A percentile compares a stretch with the other conserved stretches of the same genome.
These are phyloP conservation scores for Pelargonium citronellum DNA, from an alignment of 441 rosid species.

Conservation along the genomic window DNA sequence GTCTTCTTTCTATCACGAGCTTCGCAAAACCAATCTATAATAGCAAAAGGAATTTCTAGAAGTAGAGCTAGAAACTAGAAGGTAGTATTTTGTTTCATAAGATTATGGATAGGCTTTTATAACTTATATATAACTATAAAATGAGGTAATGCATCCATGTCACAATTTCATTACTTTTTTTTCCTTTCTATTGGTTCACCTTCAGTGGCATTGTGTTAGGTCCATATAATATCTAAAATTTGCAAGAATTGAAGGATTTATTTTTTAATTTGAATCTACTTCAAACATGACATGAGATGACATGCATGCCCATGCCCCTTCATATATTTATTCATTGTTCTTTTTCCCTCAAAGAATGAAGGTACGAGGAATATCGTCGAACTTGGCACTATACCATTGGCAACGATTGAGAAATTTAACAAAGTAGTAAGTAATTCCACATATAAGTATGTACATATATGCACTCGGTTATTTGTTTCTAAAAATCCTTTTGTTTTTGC, in stretches of 20 bases:
- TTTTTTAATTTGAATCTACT: neutral
- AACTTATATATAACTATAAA: neutral
- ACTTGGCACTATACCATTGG: conserved; percentile 81
- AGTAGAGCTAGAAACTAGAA: neutral
- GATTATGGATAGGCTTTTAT: neutral
- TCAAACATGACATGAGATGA: conserved; percentile 1
- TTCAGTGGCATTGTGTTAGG: neutral
- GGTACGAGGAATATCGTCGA: conserved; percentile 64
- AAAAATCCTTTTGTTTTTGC: neutral
- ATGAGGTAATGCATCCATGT: neutral
- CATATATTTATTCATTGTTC: conserved; percentile 16
- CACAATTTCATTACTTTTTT: neutral
- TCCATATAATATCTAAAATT: neutral
- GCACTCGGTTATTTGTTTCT: neutral
- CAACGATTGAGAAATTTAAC: conserved; percentile 83
- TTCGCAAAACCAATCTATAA: neutral
- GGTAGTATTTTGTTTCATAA: neutral
- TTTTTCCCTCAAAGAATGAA: conserved; percentile 52
- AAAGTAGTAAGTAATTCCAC: conserved; percentile 51
- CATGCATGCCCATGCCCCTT: neutral
- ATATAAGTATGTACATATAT: neutral
- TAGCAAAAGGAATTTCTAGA: neutral
- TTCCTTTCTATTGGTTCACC: neutral
- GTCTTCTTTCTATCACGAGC: neutral
- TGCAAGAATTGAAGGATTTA: neutral